These are phyloP conservation scores for Ganoderma boninense DNA, from an alignment of 1,284 basidiomycete species.

Conservation along the genomic window DNA sequence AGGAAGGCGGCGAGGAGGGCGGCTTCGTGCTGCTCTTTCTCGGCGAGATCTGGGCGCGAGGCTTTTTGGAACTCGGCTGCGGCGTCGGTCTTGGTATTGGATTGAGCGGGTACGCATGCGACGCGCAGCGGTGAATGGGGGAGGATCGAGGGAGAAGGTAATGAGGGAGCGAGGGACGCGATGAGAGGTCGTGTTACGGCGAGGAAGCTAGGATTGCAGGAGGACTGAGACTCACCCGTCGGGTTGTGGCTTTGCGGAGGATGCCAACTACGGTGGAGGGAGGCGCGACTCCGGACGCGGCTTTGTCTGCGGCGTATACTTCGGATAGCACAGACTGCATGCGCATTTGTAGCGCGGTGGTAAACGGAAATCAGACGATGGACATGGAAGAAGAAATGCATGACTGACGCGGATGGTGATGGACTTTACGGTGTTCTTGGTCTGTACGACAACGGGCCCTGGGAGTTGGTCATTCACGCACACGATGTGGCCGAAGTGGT, in stretches of 20 bases:
- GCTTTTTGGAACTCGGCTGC: slow-evolving; percentile 62
- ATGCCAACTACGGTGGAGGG: slow-evolving; percentile 57
- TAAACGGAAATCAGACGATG: not conserved
- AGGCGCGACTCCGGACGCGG: slow-evolving; percentile 47
- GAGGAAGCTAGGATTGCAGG: not conserved
- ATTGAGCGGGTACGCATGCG: too few species aligned
- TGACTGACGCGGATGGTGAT: slow-evolving; percentile 66
- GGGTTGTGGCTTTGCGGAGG: slow-evolving; percentile 63
- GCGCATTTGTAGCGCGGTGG: too few species aligned
- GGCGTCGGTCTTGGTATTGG: slow-evolving; percentile 68
- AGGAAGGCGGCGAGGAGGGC: slow-evolving; percentile 62
- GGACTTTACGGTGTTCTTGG: slow-evolving; percentile 60
- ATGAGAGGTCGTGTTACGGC: too few species aligned
- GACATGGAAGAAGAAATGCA: not conserved
- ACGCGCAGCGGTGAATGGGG: not conserved
- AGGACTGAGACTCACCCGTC: slow-evolving; percentile 56
- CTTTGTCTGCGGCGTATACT: slow-evolving; percentile 73
- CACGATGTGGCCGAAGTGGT: slow-evolving; percentile 2
- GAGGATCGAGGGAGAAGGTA: too few species aligned
- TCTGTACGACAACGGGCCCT: slow-evolving; percentile 44
- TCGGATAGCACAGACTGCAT: slow-evolving; percentile 71
- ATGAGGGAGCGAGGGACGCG: too few species aligned
- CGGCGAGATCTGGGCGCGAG: slow-evolving; percentile 69
- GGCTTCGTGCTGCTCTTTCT: slow-evolving; percentile 66
- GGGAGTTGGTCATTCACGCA: not conserved